These are phyloP conservation scores for Decorospora gaudefroyi DNA, from an alignment of 2,329 filamentous ascomycete species.

Conservation along the genomic window DNA sequence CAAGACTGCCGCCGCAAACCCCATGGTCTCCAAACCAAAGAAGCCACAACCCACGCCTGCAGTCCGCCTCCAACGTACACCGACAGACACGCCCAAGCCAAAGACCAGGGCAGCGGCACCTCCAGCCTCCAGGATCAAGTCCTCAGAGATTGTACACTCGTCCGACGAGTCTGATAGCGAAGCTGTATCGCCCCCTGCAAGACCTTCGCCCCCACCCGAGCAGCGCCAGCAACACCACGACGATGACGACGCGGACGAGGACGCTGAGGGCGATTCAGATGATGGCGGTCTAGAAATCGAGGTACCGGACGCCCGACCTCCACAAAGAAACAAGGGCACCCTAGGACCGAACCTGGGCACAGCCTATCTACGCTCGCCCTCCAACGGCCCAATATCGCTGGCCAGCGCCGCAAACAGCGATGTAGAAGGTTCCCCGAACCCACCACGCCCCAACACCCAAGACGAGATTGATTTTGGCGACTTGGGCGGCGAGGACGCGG, in stretches of 20 bases:
- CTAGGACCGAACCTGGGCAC: constrained; percentile 35
- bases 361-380: constrained; percentile 32
- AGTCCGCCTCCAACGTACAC: constrained; percentile 47
- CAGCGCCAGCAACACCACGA: constrained; percentile 10
- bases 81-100: constrained; percentile 21
- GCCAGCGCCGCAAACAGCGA: constrained; percentile 50
- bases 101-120: constrained; percentile 26
- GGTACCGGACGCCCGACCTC: constrained; percentile 34
- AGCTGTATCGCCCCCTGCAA: constrained; percentile 14
- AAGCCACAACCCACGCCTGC: constrained; percentile 33
- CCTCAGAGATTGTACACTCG: constrained; percentile 38
- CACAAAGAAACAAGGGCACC: constrained; percentile 22
- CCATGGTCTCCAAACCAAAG: constrained; percentile 28
- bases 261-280: constrained; percentile 32
- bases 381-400: constrained; percentile 51
- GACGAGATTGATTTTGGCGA: constrained; percentile 47
- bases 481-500: constrained; percentile 32
- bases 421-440: constrained; percentile 36
- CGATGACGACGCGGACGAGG: constrained; percentile 23
- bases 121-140: constrained; percentile 40
- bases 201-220: constrained; percentile 22
- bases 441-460: constrained; percentile 18
- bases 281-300: constrained; percentile 41
- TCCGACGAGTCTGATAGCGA: constrained; percentile 37
- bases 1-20: constrained; percentile 30